These are phyloP conservation scores for Cutaneotrichosporon cutaneum DNA, from an alignment of 1,284 basidiomycete genomes.

Conservation along the genomic window DNA sequence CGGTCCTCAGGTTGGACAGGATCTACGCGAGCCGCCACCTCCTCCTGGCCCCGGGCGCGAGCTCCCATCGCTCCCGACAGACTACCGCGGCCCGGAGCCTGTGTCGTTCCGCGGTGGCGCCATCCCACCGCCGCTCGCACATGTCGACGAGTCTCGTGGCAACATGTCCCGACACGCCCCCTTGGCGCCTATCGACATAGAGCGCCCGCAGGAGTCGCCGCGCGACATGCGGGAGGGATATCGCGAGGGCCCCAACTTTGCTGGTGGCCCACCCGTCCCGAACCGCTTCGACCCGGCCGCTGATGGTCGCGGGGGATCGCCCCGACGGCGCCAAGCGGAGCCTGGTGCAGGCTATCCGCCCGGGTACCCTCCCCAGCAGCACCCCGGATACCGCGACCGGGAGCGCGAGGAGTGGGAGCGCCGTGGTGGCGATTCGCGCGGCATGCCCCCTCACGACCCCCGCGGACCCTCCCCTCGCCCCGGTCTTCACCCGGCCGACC, in stretches of 20 bases:
- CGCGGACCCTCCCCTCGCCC: slow-evolving; percentile 41
- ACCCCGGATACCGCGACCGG: slow-evolving; percentile 25
- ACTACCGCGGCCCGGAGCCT: slow-evolving; percentile 24
- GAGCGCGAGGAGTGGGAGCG: slow-evolving; percentile 49
- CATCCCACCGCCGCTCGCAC: slow-evolving; percentile 45
- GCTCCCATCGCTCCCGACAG: slow-evolving; percentile 38
- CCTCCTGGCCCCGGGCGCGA: slow-evolving; percentile 34
- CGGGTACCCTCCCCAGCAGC: slow-evolving; percentile 23
- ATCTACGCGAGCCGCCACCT: slow-evolving; percentile 19
- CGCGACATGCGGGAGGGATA: slow-evolving; percentile 25
- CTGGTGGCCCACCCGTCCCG: slow-evolving; percentile 10
- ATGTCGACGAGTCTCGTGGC: slow-evolving; percentile 48
- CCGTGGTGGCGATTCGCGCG: slow-evolving; percentile 44
- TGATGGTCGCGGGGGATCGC: slow-evolving; percentile 25
- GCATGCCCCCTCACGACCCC: slow-evolving; percentile 27
- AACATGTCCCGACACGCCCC: slow-evolving; percentile 60
- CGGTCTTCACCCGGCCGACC: slow-evolving; percentile 22
- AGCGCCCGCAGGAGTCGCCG: slow-evolving; percentile 55
- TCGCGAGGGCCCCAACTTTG: slow-evolving; percentile 22
- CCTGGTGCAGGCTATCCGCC: background rate
- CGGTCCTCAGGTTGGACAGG: background rate
- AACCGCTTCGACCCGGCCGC: slow-evolving; percentile 37
- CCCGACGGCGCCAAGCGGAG: background rate
- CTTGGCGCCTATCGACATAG: slow-evolving; percentile 79
- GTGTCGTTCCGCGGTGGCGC: slow-evolving; percentile 48